Evolutionary conservation across 164 flowering plant genomes (phyloP).

Genomic region (Liriodendron chinense): DNA sequence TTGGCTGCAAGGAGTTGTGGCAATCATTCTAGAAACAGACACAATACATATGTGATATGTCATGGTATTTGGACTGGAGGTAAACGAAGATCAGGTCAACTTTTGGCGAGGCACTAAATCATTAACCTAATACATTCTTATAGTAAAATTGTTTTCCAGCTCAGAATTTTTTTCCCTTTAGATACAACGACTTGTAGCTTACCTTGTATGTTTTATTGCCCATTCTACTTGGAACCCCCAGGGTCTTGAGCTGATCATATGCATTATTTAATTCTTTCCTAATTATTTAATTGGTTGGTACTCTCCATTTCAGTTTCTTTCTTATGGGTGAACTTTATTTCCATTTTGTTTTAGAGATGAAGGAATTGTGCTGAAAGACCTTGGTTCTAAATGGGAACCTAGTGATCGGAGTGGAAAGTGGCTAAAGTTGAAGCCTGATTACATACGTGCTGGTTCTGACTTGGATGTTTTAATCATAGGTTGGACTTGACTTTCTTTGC

Average conservation of each 20-base stretch:
- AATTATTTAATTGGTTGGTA: no score
- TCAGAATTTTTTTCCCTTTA: background rate
- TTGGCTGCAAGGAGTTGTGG: no score
- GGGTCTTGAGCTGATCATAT: no score
- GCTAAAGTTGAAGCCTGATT: conserved; percentile 96
- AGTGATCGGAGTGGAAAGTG: conserved; percentile 96
- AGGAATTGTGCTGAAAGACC: conserved; percentile 92
- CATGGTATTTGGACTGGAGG: no score
- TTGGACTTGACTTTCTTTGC: conserved; percentile 15
- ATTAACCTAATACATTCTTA: no score
- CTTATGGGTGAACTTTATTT: background rate
- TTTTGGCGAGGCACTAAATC: no score
- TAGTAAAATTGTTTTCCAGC: no score
- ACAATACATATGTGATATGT: no score
- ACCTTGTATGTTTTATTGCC: background rate
- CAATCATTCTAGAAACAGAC: no score
- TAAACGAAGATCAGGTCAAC: no score
- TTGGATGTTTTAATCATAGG: conserved; percentile 93
- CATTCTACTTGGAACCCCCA: no score
- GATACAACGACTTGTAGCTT: background rate
- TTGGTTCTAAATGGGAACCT: conserved; percentile 98
- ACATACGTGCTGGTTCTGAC: conserved; percentile 80
- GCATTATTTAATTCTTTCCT: no score
- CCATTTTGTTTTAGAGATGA: conserved; percentile 58
- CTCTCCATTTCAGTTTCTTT: background rate